Percentiles rank a stretch among this genome's conserved stretches.
Conservation (phyloP, 176 grass and related monocot species). For the Ensete ventricosum region DNA sequence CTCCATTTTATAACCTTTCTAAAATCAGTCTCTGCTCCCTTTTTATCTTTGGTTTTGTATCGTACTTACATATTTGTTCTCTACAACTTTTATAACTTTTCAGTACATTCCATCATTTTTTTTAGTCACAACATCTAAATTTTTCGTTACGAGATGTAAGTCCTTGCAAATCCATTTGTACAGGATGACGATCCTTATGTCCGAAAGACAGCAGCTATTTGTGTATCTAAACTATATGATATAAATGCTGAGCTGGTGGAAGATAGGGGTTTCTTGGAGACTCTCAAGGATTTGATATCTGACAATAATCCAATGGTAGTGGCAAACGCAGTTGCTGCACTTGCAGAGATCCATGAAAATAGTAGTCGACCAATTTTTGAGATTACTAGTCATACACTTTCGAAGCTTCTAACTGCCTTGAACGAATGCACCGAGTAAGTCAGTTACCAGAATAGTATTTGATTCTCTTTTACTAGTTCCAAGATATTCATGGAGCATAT, state of each 20-base stretch:
- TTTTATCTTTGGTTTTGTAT: neutral
- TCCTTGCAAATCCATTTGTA: neutral
- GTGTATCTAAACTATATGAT: slow-evolving; percentile 98
- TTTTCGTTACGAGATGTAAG: neutral
- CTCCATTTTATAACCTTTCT: neutral
- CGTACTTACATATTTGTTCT: neutral
- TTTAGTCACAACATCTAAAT: too few relatives aligned
- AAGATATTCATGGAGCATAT: neutral
- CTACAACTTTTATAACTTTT: neutral
- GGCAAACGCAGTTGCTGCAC: slow-evolving; percentile 97
- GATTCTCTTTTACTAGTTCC: neutral
- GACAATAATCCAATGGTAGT: slow-evolving; percentile 99
- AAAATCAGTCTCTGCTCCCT: neutral
- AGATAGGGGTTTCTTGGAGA: slow-evolving; percentile 94
- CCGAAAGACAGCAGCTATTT: slow-evolving; percentile 96
- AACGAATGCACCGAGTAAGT: slow-evolving; percentile 99
- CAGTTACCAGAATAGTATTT: neutral
- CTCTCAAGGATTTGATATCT: slow-evolving; percentile 92
- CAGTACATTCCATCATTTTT: neutral
- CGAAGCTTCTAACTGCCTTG: slow-evolving; percentile 93
- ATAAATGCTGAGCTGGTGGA: slow-evolving; percentile 98
- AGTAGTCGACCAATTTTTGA: slow-evolving; percentile 79
- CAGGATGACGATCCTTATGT: slow-evolving; percentile 99
- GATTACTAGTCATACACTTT: slow-evolving; percentile 91
- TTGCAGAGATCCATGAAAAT: slow-evolving; percentile 95